Conservation (phyloP, 1,284 basidiomycete genomes). For the Exobasidium cylindrosporum region DNA sequence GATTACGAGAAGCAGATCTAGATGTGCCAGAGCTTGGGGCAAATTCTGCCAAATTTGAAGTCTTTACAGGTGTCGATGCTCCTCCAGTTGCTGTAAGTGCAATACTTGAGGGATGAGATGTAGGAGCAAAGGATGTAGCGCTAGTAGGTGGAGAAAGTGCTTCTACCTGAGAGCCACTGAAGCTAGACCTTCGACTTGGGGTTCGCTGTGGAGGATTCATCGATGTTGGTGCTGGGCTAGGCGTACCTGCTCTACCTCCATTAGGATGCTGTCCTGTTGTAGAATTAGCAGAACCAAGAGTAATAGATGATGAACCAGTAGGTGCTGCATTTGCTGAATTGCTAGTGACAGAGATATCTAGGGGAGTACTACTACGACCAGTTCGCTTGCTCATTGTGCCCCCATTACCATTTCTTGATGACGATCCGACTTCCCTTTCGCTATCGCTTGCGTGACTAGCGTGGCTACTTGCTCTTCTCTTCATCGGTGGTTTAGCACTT, state of each 20-base stretch:
- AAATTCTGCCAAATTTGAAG: neutral
- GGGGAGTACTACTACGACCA: slow-evolving; percentile 33
- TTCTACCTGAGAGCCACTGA: slow-evolving; percentile 46
- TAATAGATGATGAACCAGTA: slow-evolving; percentile 18
- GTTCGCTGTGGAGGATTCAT: slow-evolving; percentile 50
- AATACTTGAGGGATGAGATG: slow-evolving; percentile 9
- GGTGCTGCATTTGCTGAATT: neutral
- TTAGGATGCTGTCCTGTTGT: slow-evolving; percentile 24
- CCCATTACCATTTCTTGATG: neutral
- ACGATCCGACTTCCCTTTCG: slow-evolving; percentile 17
- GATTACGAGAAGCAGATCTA: slow-evolving; percentile 37
- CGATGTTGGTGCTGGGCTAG: slow-evolving; percentile 24
- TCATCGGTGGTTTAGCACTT: slow-evolving; percentile 36
- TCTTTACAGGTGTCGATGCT: neutral
- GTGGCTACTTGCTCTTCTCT: slow-evolving; percentile 43
- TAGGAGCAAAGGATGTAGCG: slow-evolving; percentile 35
- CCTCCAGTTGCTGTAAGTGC: neutral
- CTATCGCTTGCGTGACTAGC: slow-evolving; percentile 42
- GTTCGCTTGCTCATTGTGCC: slow-evolving; percentile 6
- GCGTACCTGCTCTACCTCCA: slow-evolving; percentile 27
- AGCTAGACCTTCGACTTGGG: slow-evolving; percentile 45
- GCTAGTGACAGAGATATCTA: slow-evolving; percentile 19
- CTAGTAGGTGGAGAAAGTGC: slow-evolving; percentile 46
- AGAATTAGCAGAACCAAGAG: slow-evolving; percentile 23
- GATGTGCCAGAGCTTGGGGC: neutral